Base-by-base conservation (phyloP, 2,329 filamentous ascomycete species). In the Leptographium lundbergii region DNA sequence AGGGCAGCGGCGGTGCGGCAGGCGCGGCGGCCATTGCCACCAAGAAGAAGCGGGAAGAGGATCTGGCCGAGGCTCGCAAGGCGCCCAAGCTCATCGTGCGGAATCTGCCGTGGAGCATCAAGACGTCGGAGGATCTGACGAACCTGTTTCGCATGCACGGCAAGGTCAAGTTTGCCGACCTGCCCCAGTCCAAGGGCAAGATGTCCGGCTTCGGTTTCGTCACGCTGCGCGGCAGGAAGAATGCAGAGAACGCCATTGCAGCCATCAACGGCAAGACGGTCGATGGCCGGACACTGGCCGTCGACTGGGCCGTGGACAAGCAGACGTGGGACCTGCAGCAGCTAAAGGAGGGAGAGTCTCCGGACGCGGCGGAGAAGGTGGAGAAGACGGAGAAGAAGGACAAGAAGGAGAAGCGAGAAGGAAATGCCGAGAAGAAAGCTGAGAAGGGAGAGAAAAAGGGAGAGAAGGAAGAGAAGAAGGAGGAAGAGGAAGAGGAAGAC, bases 221-320 rank as follows among this genome's bases (percentile, higher is more conserved):
- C 61, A 87, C 92, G 13, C 79, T 99, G 71, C 81, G 91, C 61
- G 90, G 91, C 50, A 85, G 81, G 68, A 92, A 91, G 73, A 96
- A 97, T 71, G 92, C 94, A 0, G 89, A 97, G 71, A 90, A 85
- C 70, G 94, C 94, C 2, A 78, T 99, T 60, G 84, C 87, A 61
- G 84, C 80, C 25, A 77, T 97, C 65, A 99, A 97, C 72, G 94
- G 92, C 60, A 96, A 89, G 70, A 83, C 88, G 62, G 80, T 99
- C 24, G 91, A 96, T 69, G 94, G 91, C 2, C 82, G 94, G 66
- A 87, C 86, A 10, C 73, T 99, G 61, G 94, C 92, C 32, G 94
- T 99, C 7, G 94, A 99, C 73, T 99, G 90, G 89, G 92, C 95
- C 36, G 91, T 97, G 4, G 90, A 96, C 61, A 96, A 95, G 74